Base-by-base conservation (phyloP, 805 yeast species). In the Wickerhamiella parazyma region DNA sequence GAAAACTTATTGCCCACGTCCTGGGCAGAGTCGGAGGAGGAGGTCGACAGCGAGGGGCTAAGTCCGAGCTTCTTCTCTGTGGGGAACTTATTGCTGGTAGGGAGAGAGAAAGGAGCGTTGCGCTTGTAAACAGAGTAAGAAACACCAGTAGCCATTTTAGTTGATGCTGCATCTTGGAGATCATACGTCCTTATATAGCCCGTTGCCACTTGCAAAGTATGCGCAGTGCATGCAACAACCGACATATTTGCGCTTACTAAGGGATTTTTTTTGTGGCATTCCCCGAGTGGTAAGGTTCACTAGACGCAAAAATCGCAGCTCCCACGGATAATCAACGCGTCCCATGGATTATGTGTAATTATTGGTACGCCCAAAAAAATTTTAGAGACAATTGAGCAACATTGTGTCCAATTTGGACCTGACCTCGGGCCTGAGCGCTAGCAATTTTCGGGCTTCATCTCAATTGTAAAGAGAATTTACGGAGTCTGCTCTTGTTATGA, bases 81-180 rank as follows among this genome's bases (percentile, higher is more conserved):
- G 20, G 42, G 42, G 42, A 39, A 39, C 36, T 39, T 39, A 31
- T 39, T 26, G 16, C 25, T 31, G 11, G 42, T 36, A 21, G 42
- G 42, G n/a, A 19, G 28, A 21, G 36, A 18, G 42, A 39, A 39
- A 39, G 42, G 42, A 39, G 42, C 42, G 16, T 39, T 29, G 22
- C 36, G 36, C 16, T 35, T 34, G 42, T 39, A 39, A 34, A 39
- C 33, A 31, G 42, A 39, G 22, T 39, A 39, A 39, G 42, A 26
- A 22, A 39, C 36, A 29, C 42, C 42, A 20, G 22, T 22, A 31
- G 26, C 36, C 42, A 39, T 39, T 39, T 38, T 17, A 16, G 14
- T 33, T 33, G 36, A 28, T 28, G 31, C 5, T 28, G 12, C 12
- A 12, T 6, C 6, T 7, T 10, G 14, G 31, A 5, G 2, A 3